phyloP scores from a whole-genome alignment of 768 basidiomycete genomes.

The Boletus tomentosulus region DNA sequence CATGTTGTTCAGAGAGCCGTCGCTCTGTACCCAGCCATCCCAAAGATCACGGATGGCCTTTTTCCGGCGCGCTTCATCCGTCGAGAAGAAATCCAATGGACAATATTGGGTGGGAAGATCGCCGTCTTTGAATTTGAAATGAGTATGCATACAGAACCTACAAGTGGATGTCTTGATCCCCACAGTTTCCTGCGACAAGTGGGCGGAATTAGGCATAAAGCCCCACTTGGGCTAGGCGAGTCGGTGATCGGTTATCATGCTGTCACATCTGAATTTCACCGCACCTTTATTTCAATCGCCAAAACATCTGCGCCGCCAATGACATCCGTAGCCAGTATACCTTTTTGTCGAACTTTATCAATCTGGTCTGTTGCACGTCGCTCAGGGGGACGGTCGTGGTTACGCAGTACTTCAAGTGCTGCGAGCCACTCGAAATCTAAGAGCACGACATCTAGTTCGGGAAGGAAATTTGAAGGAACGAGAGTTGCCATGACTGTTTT shows the following conservation, averaged over 20 bases:
- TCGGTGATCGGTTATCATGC: neutral
- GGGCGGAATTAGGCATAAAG: slow-evolving; percentile 65
- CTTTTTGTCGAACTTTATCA: slow-evolving; percentile 51
- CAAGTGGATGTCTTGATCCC: slow-evolving; percentile 68
- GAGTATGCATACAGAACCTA: slow-evolving; percentile 88
- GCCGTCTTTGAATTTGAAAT: slow-evolving; percentile 39
- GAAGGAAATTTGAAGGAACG: slow-evolving; percentile 57
- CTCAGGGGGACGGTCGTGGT: slow-evolving; percentile 50
- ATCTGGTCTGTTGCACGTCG: slow-evolving; percentile 56
- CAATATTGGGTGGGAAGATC: slow-evolving; percentile 55
- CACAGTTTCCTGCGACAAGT: slow-evolving; percentile 58
- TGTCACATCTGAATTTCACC: slow-evolving; percentile 1
- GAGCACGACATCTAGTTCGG: slow-evolving; percentile 47
- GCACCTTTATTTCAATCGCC: slow-evolving; percentile 90
- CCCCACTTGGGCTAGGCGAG: slow-evolving; percentile 89
- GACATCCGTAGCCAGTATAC: slow-evolving; percentile 77
- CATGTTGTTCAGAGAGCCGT: slow-evolving; percentile 75
- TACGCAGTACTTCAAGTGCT: slow-evolving; percentile 41
- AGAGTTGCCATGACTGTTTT: slow-evolving; percentile 58
- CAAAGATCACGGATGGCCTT: slow-evolving; percentile 68
- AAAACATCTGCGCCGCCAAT: slow-evolving; percentile 55
- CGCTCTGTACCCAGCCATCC: slow-evolving; percentile 62
- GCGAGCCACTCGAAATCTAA: slow-evolving; percentile 56
- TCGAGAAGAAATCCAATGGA: slow-evolving; percentile 88
- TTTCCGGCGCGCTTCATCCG: slow-evolving; percentile 53